A percentile compares a stretch with the other conserved stretches of the same genome.
These are phyloP conservation scores for Vigna unguiculata DNA, from an alignment of 306 rosid genomes.

Conservation along the genomic window DNA sequence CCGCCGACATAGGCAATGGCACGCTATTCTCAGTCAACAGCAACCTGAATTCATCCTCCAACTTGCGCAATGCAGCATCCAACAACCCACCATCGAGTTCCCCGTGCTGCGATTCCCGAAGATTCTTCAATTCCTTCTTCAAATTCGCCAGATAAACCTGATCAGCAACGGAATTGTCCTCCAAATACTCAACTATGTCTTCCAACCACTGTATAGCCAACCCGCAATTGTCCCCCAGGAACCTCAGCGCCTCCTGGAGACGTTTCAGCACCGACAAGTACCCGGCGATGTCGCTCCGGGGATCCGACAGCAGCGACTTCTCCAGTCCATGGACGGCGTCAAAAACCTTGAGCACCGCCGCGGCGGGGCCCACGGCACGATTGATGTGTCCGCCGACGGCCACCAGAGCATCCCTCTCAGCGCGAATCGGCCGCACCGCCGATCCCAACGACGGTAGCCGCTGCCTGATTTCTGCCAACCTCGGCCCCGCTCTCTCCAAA, in stretches of 20 bases:
- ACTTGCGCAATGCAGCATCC: conserved; percentile 82
- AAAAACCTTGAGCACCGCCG: conserved; percentile 96
- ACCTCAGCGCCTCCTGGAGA: conserved; percentile 89
- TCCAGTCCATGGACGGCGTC: conserved; percentile 99
- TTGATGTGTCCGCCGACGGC: conserved; percentile 96
- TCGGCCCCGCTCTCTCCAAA: conserved; percentile 79
- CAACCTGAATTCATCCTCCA: conserved; percentile 82
- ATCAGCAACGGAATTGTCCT: conserved; percentile 85
- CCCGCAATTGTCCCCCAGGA: conserved; percentile 88
- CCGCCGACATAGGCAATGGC: conserved; percentile 79
- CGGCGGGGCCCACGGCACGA: conserved; percentile 97
- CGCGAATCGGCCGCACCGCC: conserved; percentile 92
- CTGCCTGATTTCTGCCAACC: conserved; percentile 76
- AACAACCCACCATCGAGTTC: conserved; percentile 94
- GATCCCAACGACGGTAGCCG: conserved; percentile 80
- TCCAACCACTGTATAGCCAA: conserved; percentile 97
- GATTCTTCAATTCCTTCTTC: conserved; percentile 77
- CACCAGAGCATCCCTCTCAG: conserved; percentile 83
- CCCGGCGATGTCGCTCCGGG: conserved; percentile 80
- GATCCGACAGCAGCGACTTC: conserved; percentile 83
- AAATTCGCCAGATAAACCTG: conserved; percentile 63
- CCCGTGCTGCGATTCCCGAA: conserved; percentile 65
- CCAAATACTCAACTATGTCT: conserved; percentile 96
- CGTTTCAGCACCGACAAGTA: conserved; percentile 91
- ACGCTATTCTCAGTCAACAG: conserved; percentile 82